Evolutionary conservation across 257 asterid species (phyloP), one percentile per base, ranked within the genome.

Genomic region (Leonotis leonurus): DNA sequence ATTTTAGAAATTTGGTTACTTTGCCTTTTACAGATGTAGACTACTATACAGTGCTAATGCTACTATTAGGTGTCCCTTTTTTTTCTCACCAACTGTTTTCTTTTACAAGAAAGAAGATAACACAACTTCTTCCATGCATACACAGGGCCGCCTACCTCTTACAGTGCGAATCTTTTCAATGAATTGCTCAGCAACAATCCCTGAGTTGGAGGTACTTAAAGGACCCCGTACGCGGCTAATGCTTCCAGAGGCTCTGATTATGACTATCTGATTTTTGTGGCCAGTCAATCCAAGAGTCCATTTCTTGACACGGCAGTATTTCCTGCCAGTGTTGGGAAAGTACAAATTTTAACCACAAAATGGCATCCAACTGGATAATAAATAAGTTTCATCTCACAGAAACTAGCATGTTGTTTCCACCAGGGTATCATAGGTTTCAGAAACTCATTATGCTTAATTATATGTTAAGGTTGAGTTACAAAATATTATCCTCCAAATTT

Each of bases 211-310:
- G 14, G 69, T 26, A 69, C 83, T 92, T 52, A 89, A 62, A 49
- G 83, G 79, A 71, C 96, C 77, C 35, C 80, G 80, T 45, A 79
- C 68, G 22, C 97, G 95, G 72, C 94, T 89, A 74, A 92, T 92
- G 81, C 89, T 79, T 67, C 99, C 99, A 24, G 99, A 92, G 76
- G 99, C 96, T 77, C 99, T 86, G 70, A 92, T 85, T 46, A 92
- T 63, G 64, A 97, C 99, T 74, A 92, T 87, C 75, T 80, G 77
- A 69, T 86, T 85, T 73, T 71, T 70, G 50, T 69, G 71, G 68
- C 99, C 96, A 29, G 89, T 66, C 79, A 89, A 80, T 64, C 96
- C 97, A 40, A 89, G 78, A 67, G 96, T 92, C 97, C 99, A 78
- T 75, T 75, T 80, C 80, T 74, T 83, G 75, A 89, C 89, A 61